Base-by-base conservation (phyloP, 495 filamentous ascomycete species). In the Neurospora sp. region DNA sequence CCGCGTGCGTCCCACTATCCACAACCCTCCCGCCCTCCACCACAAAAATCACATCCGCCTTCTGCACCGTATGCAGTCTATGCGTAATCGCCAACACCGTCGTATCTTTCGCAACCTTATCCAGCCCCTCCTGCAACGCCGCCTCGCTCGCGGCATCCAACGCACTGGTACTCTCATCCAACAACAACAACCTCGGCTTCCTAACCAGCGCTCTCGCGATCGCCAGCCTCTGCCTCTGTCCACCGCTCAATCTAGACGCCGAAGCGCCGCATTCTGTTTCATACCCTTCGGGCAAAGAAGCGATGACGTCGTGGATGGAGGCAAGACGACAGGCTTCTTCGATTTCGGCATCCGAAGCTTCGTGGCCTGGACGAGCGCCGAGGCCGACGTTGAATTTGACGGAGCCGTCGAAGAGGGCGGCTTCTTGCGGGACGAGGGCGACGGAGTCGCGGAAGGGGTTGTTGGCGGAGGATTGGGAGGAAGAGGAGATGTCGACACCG, bases 61-160 rank as follows among this genome's bases (percentile, higher is more conserved):
- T 89, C 37, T 87, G 85, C 31, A 96, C 90, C n/a, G 92, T 95
- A 27, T 85, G 85, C 65, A 96, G 79, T 3, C 93, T 83, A 81
- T 97, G 93, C n/a, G 90, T 87, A 44, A 97, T 92, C 27, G 93
- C 90, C 70, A 97, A 89, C 1, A 93, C 93, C 0, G 93, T 97
- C 68, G 91, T 89, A 10, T 90, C 90, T 70, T 85, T 83, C 1
- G 92, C 85, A 75, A 89, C 92, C 71, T 86, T 85, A 45, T 94
- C 89, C 70, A 97, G 82, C 1, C 89, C 89, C 4, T 90, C 88
- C 79, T 96, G 91, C 61, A 97, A 81, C 16, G 90, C 83, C 37
- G 83, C 82, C 77, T 94, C 92, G 72, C 89, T 91, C 53, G 87
- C 87, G 8, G 89, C 87, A 77, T 97, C 94, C 31, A 97, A 80